phyloP scores from a whole-genome alignment of 208 protist genomes.

The Leishmania lainsoni region DNA sequence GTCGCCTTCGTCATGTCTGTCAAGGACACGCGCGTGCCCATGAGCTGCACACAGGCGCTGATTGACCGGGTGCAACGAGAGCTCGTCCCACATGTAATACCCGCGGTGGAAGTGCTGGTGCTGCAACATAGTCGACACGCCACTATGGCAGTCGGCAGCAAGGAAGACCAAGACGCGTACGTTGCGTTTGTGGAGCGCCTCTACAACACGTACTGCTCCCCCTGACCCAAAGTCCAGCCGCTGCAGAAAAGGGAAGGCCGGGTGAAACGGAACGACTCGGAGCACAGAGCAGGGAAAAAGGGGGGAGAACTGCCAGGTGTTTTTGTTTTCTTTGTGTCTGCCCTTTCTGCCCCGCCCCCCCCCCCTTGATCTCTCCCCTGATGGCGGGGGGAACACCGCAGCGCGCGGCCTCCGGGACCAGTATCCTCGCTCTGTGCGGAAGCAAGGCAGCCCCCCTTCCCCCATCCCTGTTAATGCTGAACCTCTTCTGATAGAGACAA shows the following conservation, averaged over 20 bases:
- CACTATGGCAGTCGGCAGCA: constrained; percentile 71
- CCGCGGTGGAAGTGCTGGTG: constrained; percentile 78
- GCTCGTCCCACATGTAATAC: constrained; percentile 72
- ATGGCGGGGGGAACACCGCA: not conserved
- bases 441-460: constrained; percentile 2
- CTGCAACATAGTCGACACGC: constrained; percentile 78
- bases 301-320: not conserved
- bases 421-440: not conserved
- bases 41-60: constrained; percentile 63
- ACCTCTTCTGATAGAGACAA: not conserved
- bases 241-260: not conserved
- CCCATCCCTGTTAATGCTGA: not conserved
- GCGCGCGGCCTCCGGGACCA: not conserved
- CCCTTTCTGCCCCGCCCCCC: not conserved
- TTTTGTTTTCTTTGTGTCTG: not conserved
- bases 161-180: constrained; percentile 84
- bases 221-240: not conserved
- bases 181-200: constrained; percentile 79
- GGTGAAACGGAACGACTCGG: not conserved
- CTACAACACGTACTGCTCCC: constrained; percentile 74
- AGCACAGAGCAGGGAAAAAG: not conserved
- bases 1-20: constrained; percentile 83
- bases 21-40: constrained; percentile 75
- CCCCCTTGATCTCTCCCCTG: not conserved
- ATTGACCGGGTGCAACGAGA: constrained; percentile 59